Base-by-base conservation (phyloP, 139 green algal genomes). In the Chlamydomonas sphaeroides region DNA sequence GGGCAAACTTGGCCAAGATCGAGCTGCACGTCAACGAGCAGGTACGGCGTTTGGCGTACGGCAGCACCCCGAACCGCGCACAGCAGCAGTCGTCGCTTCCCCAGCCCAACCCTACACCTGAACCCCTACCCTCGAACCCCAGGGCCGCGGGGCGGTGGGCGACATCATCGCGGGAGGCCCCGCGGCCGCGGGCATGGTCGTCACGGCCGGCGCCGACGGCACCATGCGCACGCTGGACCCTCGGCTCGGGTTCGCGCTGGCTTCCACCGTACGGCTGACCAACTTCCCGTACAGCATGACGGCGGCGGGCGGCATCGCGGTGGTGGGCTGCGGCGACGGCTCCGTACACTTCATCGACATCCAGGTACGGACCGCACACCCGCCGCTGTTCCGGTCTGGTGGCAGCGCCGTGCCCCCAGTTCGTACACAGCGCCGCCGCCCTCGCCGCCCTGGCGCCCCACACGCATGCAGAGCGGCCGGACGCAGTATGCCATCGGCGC, bases 211-310 rank as follows among this genome's bases (percentile, higher is more conserved):
- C 21, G 93, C 93, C 20, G 93, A 96, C 68, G 70, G 66, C 39
- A 91, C 87, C 7, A 53, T 93, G 2, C 70, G 84, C 36, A 51
- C 93, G 14, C 68, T 94, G 33, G 94, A 97, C 72, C 71, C 88
- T 26, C 62, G 86, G 0, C 76, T 53, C 56, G 78, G 57, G 8
- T 91, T 89, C n/a, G 79, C 68, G 28, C 41, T 85, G n/a, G n/a
- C 89, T 3, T 25, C 7, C 41, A 79, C 65, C n/a, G 35, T 92
- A 41, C 36, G 39, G 39, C 79, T 94, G 6, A 85, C 84, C n/a
- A 89, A 97, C 88, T 97, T 95, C 79, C 89, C 92, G 20, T 97
- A 97, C 85, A 88, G 69, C 26, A 77, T 95, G 49, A 68, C 76
- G 59, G 90, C 84, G 49, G 88, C 85, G 49, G 92, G 86, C 33